A percentile compares a stretch with the other conserved stretches of the same genome.
Conservation (phyloP, 768 basidiomycete genomes). For the Panaeolus papilionaceus region DNA sequence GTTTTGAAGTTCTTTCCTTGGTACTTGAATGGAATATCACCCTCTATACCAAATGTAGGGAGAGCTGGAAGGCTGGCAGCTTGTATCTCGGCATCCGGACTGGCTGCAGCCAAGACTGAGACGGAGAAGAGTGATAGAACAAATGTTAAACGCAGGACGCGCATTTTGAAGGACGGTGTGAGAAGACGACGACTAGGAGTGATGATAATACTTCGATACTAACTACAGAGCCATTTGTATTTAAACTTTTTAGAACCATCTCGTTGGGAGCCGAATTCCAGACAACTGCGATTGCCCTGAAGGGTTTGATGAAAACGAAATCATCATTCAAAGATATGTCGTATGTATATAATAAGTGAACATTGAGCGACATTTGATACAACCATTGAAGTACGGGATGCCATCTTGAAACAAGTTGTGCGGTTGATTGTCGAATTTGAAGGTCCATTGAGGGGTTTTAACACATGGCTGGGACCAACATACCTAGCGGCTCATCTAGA, state of each 20-base stretch:
- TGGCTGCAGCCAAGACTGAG: background rate
- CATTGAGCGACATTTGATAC: slow-evolving; percentile 1
- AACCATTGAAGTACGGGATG: background rate
- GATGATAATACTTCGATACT: background rate
- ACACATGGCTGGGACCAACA: background rate
- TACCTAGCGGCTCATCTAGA: too few relatives aligned
- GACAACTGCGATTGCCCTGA: background rate
- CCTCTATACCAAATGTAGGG: slow-evolving; percentile 20
- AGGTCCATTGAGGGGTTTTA: background rate
- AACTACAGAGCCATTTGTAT: background rate
- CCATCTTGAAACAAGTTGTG: slow-evolving; percentile 1
- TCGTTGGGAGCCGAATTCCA: background rate
- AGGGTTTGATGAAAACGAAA: background rate
- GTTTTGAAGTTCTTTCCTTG: slow-evolving; percentile 37
- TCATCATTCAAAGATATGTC: background rate
- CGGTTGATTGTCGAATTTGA: background rate
- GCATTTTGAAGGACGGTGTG: background rate
- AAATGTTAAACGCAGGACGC: background rate
- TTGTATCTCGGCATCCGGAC: background rate
- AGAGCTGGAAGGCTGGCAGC: background rate
- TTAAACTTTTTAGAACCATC: background rate
- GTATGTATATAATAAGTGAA: background rate
- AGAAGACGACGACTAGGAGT: background rate
- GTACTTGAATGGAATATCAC: slow-evolving; percentile 18
- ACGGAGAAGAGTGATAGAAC: background rate